Conservation (phyloP, 768 basidiomycete genomes). For the Tricholomella constricta region DNA sequence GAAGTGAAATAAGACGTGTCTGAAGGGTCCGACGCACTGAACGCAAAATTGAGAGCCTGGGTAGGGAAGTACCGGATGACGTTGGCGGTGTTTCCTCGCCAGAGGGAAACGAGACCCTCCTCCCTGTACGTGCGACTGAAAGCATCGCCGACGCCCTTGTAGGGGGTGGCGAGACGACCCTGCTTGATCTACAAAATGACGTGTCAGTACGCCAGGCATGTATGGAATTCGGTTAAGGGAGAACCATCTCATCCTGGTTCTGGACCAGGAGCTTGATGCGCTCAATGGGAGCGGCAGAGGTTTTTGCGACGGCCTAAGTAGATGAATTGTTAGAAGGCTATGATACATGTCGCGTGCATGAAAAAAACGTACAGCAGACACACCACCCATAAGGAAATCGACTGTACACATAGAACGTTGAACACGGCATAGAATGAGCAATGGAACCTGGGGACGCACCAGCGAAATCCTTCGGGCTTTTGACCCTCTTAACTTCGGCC, state of each 20-base stretch:
- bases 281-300: slow-evolving; percentile 98
- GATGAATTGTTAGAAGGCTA: slow-evolving; percentile 20
- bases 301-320: slow-evolving; percentile 93
- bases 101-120: slow-evolving; percentile 93
- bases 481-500: slow-evolving; percentile 83
- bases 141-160: slow-evolving; percentile 96
- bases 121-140: slow-evolving; percentile 91
- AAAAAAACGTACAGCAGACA: slow-evolving; percentile 72
- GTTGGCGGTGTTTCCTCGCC: slow-evolving; percentile 99
- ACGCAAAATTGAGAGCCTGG: slow-evolving; percentile 99
- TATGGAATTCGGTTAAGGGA: slow-evolving; percentile 17
- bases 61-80: slow-evolving; percentile 99
- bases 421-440: slow-evolving; percentile 12
- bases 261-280: slow-evolving; percentile 98
- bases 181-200: slow-evolving; percentile 85
- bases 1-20: background rate
- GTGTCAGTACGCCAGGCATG: slow-evolving; percentile 29
- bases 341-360: background rate
- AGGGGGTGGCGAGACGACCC: slow-evolving; percentile 93
- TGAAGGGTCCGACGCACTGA: slow-evolving; percentile 67
- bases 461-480: slow-evolving; percentile 90
- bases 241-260: slow-evolving; percentile 99
- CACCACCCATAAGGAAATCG: slow-evolving; percentile 97
- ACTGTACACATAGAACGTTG: slow-evolving; percentile 44
- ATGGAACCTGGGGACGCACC: slow-evolving; percentile 43